Evolutionary conservation across 176 grass and related monocot species (phyloP).

Genomic region (Phoenix roebelenii): DNA sequence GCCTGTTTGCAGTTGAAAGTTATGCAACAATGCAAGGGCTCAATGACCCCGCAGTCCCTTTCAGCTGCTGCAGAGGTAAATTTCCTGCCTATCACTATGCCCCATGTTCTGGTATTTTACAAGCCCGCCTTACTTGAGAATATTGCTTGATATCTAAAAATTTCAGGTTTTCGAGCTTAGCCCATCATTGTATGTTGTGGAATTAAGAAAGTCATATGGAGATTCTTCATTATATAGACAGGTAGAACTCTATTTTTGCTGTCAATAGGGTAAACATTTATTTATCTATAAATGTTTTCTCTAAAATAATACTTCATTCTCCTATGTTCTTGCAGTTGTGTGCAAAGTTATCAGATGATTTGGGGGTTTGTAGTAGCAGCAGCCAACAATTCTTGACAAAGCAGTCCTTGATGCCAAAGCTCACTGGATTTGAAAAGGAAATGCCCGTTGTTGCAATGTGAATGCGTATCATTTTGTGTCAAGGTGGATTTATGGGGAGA

Average conservation of each 20-base stretch:
- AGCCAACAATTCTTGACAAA: constrained; percentile 30
- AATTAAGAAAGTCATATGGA: constrained; percentile 64
- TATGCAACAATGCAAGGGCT: constrained; percentile 15
- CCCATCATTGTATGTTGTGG: constrained; percentile 59
- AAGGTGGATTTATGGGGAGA: no score
- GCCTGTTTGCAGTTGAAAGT: constrained; percentile 46
- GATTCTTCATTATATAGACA: constrained; percentile 59
- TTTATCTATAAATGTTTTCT: neutral
- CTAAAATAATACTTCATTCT: neutral
- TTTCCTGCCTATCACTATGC: neutral
- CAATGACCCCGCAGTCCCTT: constrained; percentile 35
- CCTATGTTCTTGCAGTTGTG: constrained; percentile 44
- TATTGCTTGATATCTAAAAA: no score
- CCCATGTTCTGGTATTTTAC: no score
- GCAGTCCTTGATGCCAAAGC: neutral
- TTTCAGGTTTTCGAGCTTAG: constrained; percentile 74
- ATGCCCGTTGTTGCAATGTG: constrained; percentile 33
- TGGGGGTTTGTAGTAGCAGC: constrained; percentile 28
- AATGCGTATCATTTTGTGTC: neutral
- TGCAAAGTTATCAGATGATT: constrained; percentile 37
- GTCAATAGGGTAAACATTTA: neutral
- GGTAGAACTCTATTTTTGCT: constrained; percentile 21
- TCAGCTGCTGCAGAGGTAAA: constrained; percentile 46
- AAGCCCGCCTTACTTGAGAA: no score
- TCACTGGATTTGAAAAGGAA: constrained; percentile 19